Evolutionary conservation across 2,329 filamentous ascomycete genomes (phyloP).

Genomic region (Diaporthe vaccinii): DNA sequence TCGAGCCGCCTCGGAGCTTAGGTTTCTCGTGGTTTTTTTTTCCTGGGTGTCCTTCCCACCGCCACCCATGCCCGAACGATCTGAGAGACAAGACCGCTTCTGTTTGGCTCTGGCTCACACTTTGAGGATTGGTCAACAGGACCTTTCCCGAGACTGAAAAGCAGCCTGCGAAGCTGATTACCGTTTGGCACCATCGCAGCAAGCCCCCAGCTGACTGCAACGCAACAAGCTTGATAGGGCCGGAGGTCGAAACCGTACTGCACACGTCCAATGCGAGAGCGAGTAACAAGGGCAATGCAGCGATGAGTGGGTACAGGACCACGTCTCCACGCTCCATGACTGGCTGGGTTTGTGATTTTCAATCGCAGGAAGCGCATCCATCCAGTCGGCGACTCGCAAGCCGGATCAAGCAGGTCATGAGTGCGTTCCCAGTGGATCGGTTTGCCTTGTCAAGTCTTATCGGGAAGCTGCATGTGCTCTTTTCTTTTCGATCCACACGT

Average conservation of each 20-base stretch:
- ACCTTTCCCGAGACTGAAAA: background rate
- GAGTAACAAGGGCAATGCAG: conserved; percentile 8
- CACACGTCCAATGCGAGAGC: background rate
- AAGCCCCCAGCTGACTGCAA: conserved; percentile 12
- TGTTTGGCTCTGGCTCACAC: background rate
- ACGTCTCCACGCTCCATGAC: conserved; percentile 31
- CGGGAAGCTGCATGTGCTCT: conserved; percentile 30
- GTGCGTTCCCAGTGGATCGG: conserved; percentile 37
- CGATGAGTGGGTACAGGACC: conserved; percentile 12
- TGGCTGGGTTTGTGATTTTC: conserved; percentile 34
- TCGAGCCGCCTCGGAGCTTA: background rate
- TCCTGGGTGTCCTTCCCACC: background rate
- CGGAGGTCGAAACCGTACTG: background rate
- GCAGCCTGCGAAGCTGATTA: background rate
- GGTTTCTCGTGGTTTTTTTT: background rate
- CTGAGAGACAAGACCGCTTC: background rate
- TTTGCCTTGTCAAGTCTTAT: conserved; percentile 37
- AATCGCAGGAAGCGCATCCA: conserved; percentile 35
- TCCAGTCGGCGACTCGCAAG: conserved; percentile 32
- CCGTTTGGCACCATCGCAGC: background rate
- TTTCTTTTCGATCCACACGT: conserved; percentile 21
- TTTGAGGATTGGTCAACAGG: background rate
- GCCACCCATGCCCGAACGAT: background rate
- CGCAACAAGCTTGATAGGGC: background rate
- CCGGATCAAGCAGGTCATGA: conserved; percentile 37